Conservation (phyloP, 2,329 filamentous ascomycete species). For the Periconia sp. region DNA sequence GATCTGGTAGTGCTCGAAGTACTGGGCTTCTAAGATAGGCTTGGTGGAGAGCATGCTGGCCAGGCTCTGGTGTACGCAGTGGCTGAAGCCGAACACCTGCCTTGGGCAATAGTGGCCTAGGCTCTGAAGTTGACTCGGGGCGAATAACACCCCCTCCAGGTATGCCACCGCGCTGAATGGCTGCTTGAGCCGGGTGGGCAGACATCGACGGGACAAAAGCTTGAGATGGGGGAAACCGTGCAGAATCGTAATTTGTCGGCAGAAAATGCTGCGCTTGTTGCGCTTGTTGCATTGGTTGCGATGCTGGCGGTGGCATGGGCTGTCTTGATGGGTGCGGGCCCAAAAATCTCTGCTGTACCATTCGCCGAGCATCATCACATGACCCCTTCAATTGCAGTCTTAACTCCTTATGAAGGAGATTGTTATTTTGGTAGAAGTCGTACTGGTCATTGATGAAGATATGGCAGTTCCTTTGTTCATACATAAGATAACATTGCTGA, state of each 20-base stretch:
- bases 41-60: constrained; percentile 62
- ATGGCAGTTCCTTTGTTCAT: constrained; percentile 12
- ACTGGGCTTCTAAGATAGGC: constrained; percentile 62
- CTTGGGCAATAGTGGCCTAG: constrained; percentile 43
- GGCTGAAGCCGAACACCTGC: constrained; percentile 39
- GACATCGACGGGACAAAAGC: not conserved
- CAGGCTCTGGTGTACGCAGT: constrained; percentile 53
- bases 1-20: constrained; percentile 38
- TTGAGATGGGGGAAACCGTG: not conserved
- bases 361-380: constrained; percentile 3
- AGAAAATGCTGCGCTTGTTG: constrained; percentile 1
- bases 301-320: not conserved
- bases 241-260: constrained; percentile 1
- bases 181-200: constrained; percentile 8
- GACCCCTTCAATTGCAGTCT: constrained; percentile 6
- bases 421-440: constrained; percentile 4
- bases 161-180: constrained; percentile 11
- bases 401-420: constrained; percentile 2
- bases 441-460: constrained; percentile 17
- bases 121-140: not conserved
- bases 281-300: not conserved
- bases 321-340: not conserved
- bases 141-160: constrained; percentile 3
- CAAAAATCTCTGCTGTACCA: not conserved
- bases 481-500: not conserved